Base-by-base conservation (phyloP, 371 early-diverging fungal species). In the Zychaea mexicana region DNA sequence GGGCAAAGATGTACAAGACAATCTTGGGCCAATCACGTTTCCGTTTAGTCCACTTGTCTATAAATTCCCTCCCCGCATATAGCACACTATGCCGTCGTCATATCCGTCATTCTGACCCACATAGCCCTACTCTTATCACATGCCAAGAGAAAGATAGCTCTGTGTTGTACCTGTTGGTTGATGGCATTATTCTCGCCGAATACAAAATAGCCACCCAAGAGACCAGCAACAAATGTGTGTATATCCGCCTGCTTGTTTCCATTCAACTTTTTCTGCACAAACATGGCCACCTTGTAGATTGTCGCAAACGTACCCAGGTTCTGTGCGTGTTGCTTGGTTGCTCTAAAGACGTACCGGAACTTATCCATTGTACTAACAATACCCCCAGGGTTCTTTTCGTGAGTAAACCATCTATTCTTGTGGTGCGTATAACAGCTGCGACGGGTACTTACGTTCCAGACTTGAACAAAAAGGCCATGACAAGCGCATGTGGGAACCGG, bases 391-490 rank as follows among this genome's bases (percentile, higher is more conserved):
- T n/a, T n/a, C n/a, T n/a, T n/a, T n/a, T n/a, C n/a, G 8, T 9
- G 45, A 47, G 13, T 33, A 33, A 27, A 10, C n/a, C 9, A 30
- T 7, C 56, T 42, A 24, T 26, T 19, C 32, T 17, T 49, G 13
- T 12, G 32, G 28, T 26, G 38, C 47, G 32, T n/a, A n/a, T n/a
- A n/a, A n/a, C n/a, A n/a, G n/a, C n/a, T n/a, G n/a, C n/a, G n/a
- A n/a, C n/a, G n/a, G n/a, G n/a, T n/a, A 70, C 85, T 73, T 88
- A 96, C 95, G 88, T 90, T 63, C 93, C 95, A 28, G 82, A 75
- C 32, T 97, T 88, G 82, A 98, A 98, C 62, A 98, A 82, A 66
- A 97, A 81, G 24, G 98, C 94, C 98, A 98, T 98, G 62, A 98
- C 97, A 0, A 98, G 78, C 12, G 98, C 98, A 77, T 98, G 98